These are phyloP conservation scores for Mucor saturninus DNA, from an alignment of 371 early-diverging fungal species.

Conservation along the genomic window DNA sequence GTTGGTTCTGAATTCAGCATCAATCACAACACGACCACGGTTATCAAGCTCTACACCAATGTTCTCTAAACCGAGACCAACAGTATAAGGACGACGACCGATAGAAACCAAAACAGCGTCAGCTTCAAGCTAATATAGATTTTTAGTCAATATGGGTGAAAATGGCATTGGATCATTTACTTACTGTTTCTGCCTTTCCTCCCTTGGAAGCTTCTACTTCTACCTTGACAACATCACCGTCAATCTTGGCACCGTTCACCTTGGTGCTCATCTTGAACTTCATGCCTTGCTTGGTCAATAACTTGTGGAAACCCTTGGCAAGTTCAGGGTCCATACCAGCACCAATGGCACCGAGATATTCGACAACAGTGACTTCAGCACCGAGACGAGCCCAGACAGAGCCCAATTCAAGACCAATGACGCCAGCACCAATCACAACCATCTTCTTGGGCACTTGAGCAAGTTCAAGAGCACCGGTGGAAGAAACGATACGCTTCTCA, in stretches of 20 bases:
- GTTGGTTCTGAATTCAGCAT: constrained; percentile 89
- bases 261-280: constrained; percentile 98
- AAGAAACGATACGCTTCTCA: constrained; percentile 95
- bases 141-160: no score
- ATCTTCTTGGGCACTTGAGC: constrained; percentile 95
- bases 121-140: constrained; percentile 70
- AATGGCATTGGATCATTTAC: constrained; percentile 22
- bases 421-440: constrained; percentile 98
- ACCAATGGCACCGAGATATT: constrained; percentile 92
- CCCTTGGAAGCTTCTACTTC: constrained; percentile 91
- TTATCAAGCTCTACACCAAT: constrained; percentile 89
- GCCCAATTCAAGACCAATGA: constrained; percentile 98
- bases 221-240: constrained; percentile 86
- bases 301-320: constrained; percentile 92
- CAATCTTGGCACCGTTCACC: constrained; percentile 85
- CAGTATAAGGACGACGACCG: constrained; percentile 95
- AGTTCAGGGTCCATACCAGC: constrained; percentile 97
- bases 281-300: constrained; percentile 93
- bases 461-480: constrained; percentile 96
- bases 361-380: constrained; percentile 95
- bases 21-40: constrained; percentile 89
- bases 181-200: constrained; percentile 77
- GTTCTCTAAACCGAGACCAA: constrained; percentile 89
- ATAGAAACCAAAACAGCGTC: constrained; percentile 94
- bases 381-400: constrained; percentile 98